Base-by-base conservation (phyloP, 2,329 filamentous ascomycete species). In the Aureobasidium zeae region DNA sequence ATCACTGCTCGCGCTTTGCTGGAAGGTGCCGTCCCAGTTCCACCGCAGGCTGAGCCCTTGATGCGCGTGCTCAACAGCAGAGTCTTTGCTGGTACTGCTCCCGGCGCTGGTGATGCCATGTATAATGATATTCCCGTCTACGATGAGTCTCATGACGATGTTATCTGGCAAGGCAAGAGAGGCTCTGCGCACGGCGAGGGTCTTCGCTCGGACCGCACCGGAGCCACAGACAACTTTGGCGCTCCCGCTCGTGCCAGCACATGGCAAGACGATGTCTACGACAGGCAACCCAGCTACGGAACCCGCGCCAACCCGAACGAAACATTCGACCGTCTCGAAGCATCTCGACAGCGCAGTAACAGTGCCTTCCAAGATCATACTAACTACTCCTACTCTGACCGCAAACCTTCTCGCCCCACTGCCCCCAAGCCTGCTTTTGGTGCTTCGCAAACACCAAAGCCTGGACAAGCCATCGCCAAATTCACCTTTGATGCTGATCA, bases 401-500 rank as follows among this genome's bases (percentile, higher is more conserved):
- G 65, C 4, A 83, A 78, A 15, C 88, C 89, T 0, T 79, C 76
- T 20, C 73, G 87, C 55, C 89, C 91, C 0, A 79, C 83, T 4
- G 88, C 88, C 5, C 88, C 89, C 1, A 72, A 69, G 50, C 60
- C 61, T 45, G 21, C 13, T 10, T 45, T 45, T 21, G 70, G 72
- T 41, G 65, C 66, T 12, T 5, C 15, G 2, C 25, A 20, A 3
- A 58, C 55, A n/a, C 51, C 57, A 3, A 68, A 69, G 9, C 63
- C 70, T 53, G 87, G 95, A 53, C 86, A 96, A 64, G 91, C 87
- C 0, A 72, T 95, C 15, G 91, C 91, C 2, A 71, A 95, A 49
- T 96, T 84, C 64, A 94, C 85, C 2, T 98, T 98, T 59, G 89
- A 96, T 50, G 81, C 87, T 0, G 89, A 94, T 56, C 88, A 95